Base-by-base conservation (phyloP, 2,329 filamentous ascomycete species). In the Colletotrichum theobromicola region DNA sequence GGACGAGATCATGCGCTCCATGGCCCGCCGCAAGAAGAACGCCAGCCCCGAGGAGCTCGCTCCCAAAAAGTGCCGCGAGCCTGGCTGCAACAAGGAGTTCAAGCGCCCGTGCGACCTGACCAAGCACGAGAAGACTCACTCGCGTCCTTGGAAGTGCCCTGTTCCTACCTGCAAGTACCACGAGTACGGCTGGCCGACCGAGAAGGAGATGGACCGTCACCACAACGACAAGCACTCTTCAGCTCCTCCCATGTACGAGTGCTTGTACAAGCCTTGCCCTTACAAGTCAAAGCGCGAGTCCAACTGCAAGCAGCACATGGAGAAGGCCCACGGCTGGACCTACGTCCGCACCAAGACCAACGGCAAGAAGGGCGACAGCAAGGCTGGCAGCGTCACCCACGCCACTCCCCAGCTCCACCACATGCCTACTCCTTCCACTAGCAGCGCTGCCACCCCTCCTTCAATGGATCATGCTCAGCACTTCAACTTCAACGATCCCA, bases 271-370 rank as follows among this genome's bases (percentile, higher is more conserved):
- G 79, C 93, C 93, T 28, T 98, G 97, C 88, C 92, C 94, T 1
- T 98, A 98, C 87, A 94, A 95, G 81, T 98, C 96, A 13, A 98
- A 98, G 89, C 93, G 96, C 74, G 94, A 98, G 86, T 97, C 94
- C 76, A 98, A 98, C 84, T 97, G 95, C 90, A 98, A 98, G 83
- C 96, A 98, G 84, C 96, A 98, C 85, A 98, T 98, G 96, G 96
- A 98, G 87, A 98, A 98, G 85, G 94, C 95, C 1, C 96, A 98
- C 80, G 93, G 93, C 73, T 98, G 95, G 94, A 89, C 89, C n/a
- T 98, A 98, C 79, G 90, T 96, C 70, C 94, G 96, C 77, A 96
- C 95, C 74, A 98, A 98, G 90, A 96, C 94, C 83, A 98, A 97
- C 81, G 94, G 94, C 82, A 94, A 94, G 85, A 91, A 89, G 82